Conservation (phyloP, 345 rosid species). For the Mercurialis annua region DNA sequence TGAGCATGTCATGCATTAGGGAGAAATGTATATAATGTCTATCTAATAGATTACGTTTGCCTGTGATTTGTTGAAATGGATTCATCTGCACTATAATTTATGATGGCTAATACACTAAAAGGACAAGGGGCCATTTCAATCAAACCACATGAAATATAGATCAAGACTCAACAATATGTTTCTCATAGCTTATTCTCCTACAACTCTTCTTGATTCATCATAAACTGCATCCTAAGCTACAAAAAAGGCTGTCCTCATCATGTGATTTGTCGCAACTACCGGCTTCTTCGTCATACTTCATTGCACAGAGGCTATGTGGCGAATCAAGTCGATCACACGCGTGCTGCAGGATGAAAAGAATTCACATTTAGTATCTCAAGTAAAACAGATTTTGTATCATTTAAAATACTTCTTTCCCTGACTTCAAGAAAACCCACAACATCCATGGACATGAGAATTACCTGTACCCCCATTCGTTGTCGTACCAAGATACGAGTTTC, state of each 20-base stretch:
- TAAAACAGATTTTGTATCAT: background rate
- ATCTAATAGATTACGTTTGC: too few species aligned
- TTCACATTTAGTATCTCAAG: background rate
- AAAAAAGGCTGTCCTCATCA: conserved; percentile 1
- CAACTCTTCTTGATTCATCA: background rate
- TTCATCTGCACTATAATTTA: too few species aligned
- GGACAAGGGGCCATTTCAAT: too few species aligned
- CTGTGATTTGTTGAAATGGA: too few species aligned
- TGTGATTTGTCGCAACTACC: background rate
- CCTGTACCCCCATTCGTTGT: conserved; percentile 32
- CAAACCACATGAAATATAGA: background rate
- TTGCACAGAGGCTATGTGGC: conserved; percentile 38
- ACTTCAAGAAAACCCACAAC: too few species aligned
- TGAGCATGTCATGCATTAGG: too few species aligned
- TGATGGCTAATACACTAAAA: too few species aligned
- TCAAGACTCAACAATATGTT: background rate
- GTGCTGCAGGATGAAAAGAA: conserved; percentile 29
- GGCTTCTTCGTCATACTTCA: conserved; percentile 2
- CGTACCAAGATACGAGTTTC: conserved; percentile 24
- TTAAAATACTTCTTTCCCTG: too few species aligned
- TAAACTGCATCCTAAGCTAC: conserved; percentile 7
- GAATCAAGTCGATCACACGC: conserved; percentile 54
- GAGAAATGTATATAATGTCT: too few species aligned
- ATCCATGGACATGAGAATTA: background rate
- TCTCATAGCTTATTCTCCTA: conserved; percentile 8